These are phyloP conservation scores for Hibiscus trionum DNA, from an alignment of 345 rosid genomes.

Conservation along the genomic window DNA sequence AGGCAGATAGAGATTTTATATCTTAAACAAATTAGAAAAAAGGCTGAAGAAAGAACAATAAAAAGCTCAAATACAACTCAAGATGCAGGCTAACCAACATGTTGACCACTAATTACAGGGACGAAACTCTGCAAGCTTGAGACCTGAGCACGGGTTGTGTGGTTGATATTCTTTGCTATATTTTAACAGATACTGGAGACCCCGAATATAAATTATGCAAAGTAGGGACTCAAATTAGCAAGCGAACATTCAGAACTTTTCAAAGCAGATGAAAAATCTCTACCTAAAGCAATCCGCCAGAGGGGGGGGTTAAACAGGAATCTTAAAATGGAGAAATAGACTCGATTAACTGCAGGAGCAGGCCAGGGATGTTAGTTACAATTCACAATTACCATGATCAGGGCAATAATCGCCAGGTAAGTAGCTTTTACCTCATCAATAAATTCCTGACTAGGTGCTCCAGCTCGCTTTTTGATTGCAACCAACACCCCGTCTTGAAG, in stretches of 20 bases:
- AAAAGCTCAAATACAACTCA: background rate
- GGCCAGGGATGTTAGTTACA: background rate
- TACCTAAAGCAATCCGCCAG: background rate
- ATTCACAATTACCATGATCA: background rate
- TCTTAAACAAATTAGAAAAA: background rate
- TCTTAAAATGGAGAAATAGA: background rate
- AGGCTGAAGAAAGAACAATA: background rate
- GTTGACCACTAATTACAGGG: no score
- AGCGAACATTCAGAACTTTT: background rate
- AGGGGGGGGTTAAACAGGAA: background rate
- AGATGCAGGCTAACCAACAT: no score
- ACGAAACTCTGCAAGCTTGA: no score
- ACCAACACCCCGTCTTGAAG: slow-evolving; percentile 90
- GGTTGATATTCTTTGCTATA: no score
- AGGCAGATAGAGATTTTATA: background rate
- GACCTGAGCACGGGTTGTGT: no score
- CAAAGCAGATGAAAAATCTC: slow-evolving; percentile 1
- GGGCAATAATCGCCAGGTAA: background rate
- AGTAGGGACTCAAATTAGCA: background rate
- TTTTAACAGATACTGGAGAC: no score
- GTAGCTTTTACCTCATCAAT: slow-evolving; percentile 57
- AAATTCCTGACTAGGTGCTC: slow-evolving; percentile 67
- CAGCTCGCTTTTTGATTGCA: slow-evolving; percentile 75
- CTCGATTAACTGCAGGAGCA: background rate
- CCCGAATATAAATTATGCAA: no score